Evolutionary conservation across 139 green algal species (phyloP).

Genomic region (Medakamo hakoo): DNA sequence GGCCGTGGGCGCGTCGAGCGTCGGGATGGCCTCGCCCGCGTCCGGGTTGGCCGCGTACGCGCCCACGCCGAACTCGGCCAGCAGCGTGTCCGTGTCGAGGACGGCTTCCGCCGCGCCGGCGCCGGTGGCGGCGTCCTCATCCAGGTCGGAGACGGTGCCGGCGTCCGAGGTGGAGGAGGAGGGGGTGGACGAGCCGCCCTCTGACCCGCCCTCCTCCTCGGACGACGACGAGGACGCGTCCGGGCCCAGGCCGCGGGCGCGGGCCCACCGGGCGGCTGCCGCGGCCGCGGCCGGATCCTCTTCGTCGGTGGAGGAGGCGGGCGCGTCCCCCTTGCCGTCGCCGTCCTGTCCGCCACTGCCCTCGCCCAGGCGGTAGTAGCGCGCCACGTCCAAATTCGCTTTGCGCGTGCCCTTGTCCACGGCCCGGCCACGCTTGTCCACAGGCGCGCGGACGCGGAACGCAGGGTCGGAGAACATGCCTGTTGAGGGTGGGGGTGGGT

Average conservation of each 20-base stretch:
- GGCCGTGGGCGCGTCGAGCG: conserved; percentile 13
- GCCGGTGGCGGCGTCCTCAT: conserved; percentile 4
- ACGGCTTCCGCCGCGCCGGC: conserved; percentile 3
- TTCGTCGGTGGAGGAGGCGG: neutral
- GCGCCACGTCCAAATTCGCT: conserved; percentile 36
- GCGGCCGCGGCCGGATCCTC: conserved; percentile 7
- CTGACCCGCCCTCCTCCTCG: neutral
- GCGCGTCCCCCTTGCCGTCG: conserved; percentile 1
- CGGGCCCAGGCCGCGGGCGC: conserved; percentile 22
- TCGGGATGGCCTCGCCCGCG: conserved; percentile 24
- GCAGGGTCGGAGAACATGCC: conserved; percentile 71
- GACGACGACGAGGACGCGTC: neutral
- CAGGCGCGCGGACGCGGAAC: conserved; percentile 30
- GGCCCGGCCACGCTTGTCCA: conserved; percentile 66
- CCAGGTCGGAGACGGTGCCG: conserved; percentile 3
- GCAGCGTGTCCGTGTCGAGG: conserved; percentile 6
- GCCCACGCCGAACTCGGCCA: conserved; percentile 50
- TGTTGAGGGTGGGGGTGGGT: conserved; percentile 5
- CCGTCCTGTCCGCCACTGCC: conserved; percentile 13
- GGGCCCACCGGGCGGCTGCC: conserved; percentile 31
- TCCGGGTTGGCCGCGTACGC: conserved; percentile 50
- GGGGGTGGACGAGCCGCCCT: neutral
- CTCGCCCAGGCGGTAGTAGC: conserved; percentile 59
- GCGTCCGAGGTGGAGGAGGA: conserved; percentile 4
- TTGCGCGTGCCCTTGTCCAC: conserved; percentile 2